Percentiles rank a stretch among this genome's conserved stretches.
Conservation (phyloP, 2,329 filamentous ascomycete genomes). For the Bipolaris zeicola region DNA sequence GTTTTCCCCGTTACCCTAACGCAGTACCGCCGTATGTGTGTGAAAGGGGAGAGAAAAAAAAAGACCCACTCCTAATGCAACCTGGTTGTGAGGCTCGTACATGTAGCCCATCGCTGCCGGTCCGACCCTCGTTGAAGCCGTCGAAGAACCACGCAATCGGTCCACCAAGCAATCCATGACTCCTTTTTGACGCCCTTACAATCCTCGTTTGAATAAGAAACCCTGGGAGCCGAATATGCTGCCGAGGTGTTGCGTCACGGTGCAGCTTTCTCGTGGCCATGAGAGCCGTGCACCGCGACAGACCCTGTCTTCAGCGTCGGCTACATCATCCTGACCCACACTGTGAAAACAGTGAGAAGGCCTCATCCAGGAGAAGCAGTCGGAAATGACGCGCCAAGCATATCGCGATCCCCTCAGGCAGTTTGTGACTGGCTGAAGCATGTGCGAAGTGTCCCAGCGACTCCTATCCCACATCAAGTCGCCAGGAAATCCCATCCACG, state of each 20-base stretch:
- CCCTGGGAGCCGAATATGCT: constrained; percentile 1
- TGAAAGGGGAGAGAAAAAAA: constrained; percentile 10
- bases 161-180: constrained; percentile 11
- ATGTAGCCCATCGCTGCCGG: constrained; percentile 18
- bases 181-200: constrained; percentile 18
- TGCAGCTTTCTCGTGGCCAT: constrained; percentile 8
- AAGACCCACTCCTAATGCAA: constrained; percentile 26
- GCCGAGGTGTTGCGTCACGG: constrained; percentile 8
- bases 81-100: constrained; percentile 10
- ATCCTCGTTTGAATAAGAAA: constrained; percentile 10
- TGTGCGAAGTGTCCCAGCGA: not conserved
- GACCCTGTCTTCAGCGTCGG: constrained; percentile 1
- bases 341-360: constrained; percentile 4
- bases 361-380: not conserved
- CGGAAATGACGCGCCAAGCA: constrained; percentile 1
- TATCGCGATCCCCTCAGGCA: not conserved
- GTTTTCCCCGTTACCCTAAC: constrained; percentile 15
- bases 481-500: constrained; percentile 67
- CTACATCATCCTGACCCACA: constrained; percentile 5
- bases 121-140: constrained; percentile 12
- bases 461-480: constrained; percentile 49
- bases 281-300: constrained; percentile 8
- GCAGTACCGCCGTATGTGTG: constrained; percentile 19
- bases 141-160: constrained; percentile 2
- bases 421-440: not conserved